Conservation (phyloP, 306 rosid genomes). For the Lathyrus oleraceus region DNA sequence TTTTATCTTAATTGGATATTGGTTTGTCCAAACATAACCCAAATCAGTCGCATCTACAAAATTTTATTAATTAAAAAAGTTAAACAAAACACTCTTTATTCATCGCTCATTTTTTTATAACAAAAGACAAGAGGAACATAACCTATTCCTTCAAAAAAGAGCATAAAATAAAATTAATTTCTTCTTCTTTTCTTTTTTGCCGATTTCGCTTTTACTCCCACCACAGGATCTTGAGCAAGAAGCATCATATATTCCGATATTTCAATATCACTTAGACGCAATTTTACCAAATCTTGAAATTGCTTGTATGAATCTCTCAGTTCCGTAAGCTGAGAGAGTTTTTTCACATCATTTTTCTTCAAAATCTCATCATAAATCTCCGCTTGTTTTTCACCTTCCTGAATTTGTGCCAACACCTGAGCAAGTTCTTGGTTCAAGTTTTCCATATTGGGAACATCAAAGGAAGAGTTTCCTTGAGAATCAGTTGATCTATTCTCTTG, state of each 20-base stretch:
- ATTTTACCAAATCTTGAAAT: neutral
- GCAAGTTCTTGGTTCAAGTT: neutral
- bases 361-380: neutral
- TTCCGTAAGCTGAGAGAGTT: neutral
- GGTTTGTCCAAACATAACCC: too few species aligned
- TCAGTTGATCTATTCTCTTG: neutral
- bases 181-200: neutral
- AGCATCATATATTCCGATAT: conserved; percentile 11
- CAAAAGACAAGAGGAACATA: neutral
- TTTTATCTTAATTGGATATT: too few species aligned
- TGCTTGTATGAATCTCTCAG: neutral
- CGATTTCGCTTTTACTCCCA: neutral
- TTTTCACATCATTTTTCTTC: neutral
- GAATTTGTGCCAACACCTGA: neutral
- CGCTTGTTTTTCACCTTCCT: neutral
- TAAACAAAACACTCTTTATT: neutral
- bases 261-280: neutral
- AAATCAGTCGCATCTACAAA: too few species aligned
- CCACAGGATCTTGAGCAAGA: neutral
- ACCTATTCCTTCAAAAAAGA: neutral
- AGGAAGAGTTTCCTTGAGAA: neutral
- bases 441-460: neutral
- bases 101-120: neutral
- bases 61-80: too few species aligned
- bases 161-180: neutral